Base-by-base conservation (phyloP, 2,329 filamentous ascomycete species). In the Ambrosiella cleistominuta region DNA sequence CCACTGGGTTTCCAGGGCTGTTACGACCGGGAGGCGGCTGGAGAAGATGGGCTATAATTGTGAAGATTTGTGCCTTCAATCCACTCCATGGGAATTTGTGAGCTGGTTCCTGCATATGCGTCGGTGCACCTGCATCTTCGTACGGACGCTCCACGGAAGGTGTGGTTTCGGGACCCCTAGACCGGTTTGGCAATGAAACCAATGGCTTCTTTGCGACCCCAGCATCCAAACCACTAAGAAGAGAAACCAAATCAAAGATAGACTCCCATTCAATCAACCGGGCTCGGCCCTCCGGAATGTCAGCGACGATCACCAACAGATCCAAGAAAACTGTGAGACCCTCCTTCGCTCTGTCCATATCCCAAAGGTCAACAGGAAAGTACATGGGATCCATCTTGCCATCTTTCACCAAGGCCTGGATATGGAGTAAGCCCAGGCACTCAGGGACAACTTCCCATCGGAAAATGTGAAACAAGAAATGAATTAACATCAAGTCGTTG, bases 271-370 rank as follows among this genome's bases (percentile, higher is more conserved):
- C 85, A 54, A 94, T 87, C 44, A 97, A 78, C 62, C 94, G 83
- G 47, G 81, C 78, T 62, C 94, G 87, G 74, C 88, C 88, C 55
- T 88, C 84, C 49, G 83, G 78, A 64, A 91, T 85, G 66, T 95
- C 90, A 0, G 88, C 89, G 36, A 95, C 80, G 0, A 93, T 90
- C 13, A 86, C 88, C 57, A 96, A 85, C 67, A 97, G 95, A 64
- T 96, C 90, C 1, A 97, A 80, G 66, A 95, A 95, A 68, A 96
- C 90, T 56, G 90, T 88, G 1, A 97, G 81, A 0, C 91, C 91
- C 66, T 97, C 91, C 68, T 95, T 95, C 60, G 94, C 91, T 12
- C 91, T 82, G 68, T 97, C 91, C 85, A 97, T 95, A 65, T 97
- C 91, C 91, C 91, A 97, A 52, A 89, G 79, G 65, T 97, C 94